These are phyloP conservation scores for Boletellus ananas DNA, from an alignment of 768 basidiomycete species.

Conservation along the genomic window DNA sequence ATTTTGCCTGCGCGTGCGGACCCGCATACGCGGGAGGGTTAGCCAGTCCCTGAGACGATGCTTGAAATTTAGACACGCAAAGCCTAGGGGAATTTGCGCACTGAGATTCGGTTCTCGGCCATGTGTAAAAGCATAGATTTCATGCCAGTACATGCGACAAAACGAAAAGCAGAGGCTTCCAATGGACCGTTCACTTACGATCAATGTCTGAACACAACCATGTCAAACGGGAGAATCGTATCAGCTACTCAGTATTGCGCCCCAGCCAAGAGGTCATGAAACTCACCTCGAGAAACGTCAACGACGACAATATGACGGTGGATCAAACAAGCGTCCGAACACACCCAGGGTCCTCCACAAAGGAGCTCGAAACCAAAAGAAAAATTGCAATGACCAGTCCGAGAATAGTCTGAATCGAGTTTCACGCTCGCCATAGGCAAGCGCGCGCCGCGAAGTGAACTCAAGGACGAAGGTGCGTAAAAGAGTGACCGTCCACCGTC, in stretches of 20 bases:
- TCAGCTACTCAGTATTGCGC: neutral
- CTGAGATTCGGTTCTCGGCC: no score
- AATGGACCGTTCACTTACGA: no score
- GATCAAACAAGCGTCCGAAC: no score
- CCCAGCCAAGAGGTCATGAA: neutral
- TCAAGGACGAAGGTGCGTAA: constrained; percentile 19
- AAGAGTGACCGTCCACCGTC: constrained; percentile 4
- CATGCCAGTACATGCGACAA: neutral
- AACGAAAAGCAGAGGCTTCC: neutral
- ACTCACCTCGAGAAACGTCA: neutral
- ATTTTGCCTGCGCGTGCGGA: no score
- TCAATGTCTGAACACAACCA: no score
- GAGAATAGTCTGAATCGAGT: constrained; percentile 35
- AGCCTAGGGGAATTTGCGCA: no score
- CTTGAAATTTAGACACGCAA: no score
- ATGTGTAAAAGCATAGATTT: neutral
- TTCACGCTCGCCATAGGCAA: constrained; percentile 12
- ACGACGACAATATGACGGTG: neutral
- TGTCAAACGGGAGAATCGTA: neutral
- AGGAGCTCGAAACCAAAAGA: neutral
- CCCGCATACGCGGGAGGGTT: neutral
- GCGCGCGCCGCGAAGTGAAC: constrained; percentile 27
- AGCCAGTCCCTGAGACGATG: neutral
- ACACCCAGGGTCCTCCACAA: constrained; percentile 1
- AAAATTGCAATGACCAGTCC: constrained; percentile 22